phyloP scores from a whole-genome alignment of 495 filamentous ascomycete genomes.

The Hypoxylon crocopeplum region DNA sequence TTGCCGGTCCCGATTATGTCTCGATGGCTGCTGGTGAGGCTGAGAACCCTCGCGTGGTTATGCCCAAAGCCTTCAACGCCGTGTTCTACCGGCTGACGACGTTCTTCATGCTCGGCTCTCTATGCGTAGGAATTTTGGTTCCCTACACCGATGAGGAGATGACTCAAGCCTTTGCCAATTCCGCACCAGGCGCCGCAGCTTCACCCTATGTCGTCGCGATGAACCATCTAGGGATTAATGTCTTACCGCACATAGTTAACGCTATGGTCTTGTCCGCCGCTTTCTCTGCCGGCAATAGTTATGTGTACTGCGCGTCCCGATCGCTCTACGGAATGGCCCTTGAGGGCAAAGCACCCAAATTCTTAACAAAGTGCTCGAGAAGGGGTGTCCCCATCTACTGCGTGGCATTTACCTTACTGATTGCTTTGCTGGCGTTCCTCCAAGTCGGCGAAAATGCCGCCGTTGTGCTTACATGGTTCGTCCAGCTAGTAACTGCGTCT shows the following conservation, averaged over 20 bases:
- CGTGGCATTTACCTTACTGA: conserved; percentile 65
- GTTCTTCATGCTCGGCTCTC: conserved; percentile 72
- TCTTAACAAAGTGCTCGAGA: conserved; percentile 65
- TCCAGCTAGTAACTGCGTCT: conserved; percentile 71
- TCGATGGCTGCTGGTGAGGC: conserved; percentile 77
- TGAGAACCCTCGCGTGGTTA: conserved; percentile 64
- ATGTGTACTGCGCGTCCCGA: conserved; percentile 74
- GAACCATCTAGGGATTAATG: conserved; percentile 66
- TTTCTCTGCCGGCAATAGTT: conserved; percentile 79
- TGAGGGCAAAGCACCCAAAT: conserved; percentile 62
- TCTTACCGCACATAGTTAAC: conserved; percentile 75
- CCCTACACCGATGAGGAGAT: conserved; percentile 58
- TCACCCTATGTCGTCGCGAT: conserved; percentile 81
- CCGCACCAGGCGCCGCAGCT: conserved; percentile 64
- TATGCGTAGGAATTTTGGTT: conserved; percentile 68
- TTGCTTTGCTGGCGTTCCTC: conserved; percentile 73
- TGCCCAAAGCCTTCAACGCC: conserved; percentile 70
- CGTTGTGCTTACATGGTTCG: conserved; percentile 77
- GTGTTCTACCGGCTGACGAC: conserved; percentile 71
- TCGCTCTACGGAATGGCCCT: conserved; percentile 65
- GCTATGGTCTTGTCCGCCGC: conserved; percentile 70
- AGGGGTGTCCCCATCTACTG: conserved; percentile 63
- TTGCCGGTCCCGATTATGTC: conserved; percentile 75
- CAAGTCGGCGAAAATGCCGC: conserved; percentile 72
- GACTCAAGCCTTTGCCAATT: conserved; percentile 54